Conservation (phyloP, 2,329 filamentous ascomycete genomes). For the Ceratocystis destructans region DNA sequence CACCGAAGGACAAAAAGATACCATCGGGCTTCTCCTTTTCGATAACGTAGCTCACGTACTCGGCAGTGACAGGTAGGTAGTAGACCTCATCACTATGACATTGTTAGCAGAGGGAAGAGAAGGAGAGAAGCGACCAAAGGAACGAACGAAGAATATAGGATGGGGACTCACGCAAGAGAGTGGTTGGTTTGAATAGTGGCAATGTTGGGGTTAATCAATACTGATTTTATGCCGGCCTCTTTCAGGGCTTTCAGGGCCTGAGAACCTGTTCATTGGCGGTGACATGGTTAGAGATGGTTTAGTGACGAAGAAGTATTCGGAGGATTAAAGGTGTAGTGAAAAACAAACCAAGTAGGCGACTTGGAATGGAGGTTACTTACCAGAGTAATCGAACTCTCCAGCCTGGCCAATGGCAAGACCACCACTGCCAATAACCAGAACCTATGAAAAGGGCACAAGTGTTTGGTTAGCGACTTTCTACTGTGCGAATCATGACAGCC, state of each 20-base stretch:
- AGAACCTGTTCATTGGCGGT: slow-evolving; percentile 46
- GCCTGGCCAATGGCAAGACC: slow-evolving; percentile 94
- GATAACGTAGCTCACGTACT: slow-evolving; percentile 96
- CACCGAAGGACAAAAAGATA: slow-evolving; percentile 93
- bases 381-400: slow-evolving; percentile 97
- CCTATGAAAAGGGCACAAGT: slow-evolving; percentile 25
- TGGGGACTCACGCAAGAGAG: slow-evolving; percentile 48
- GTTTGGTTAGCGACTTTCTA: neutral
- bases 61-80: slow-evolving; percentile 91
- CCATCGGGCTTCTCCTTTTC: slow-evolving; percentile 91
- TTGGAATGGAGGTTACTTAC: slow-evolving; percentile 38
- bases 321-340: neutral
- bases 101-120: neutral
- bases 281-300: slow-evolving; percentile 18
- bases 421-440: slow-evolving; percentile 88
- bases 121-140: neutral
- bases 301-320: neutral
- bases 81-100: slow-evolving; percentile 67
- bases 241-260: slow-evolving; percentile 95
- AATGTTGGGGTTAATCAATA: slow-evolving; percentile 96
- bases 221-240: slow-evolving; percentile 80
- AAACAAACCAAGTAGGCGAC: neutral
- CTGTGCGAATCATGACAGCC: neutral
- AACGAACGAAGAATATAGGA: neutral
- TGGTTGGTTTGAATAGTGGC: slow-evolving; percentile 97